Evolutionary conservation across 306 rosid species (phyloP), one percentile per base, ranked within the genome.

Genomic region (Vigna unguiculata): DNA sequence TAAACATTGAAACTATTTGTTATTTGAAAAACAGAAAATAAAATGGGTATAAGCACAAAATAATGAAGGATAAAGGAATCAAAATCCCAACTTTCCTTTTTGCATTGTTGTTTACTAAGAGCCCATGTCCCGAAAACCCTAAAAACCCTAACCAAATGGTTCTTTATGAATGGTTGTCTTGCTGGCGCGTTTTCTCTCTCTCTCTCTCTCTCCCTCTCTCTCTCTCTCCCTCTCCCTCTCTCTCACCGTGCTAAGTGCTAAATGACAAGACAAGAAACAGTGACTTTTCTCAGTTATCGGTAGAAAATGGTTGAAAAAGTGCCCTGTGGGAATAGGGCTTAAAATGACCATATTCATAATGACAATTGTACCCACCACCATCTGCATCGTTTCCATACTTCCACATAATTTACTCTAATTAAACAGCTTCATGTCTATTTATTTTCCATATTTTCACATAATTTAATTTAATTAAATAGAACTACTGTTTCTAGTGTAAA

Each of bases 261-360:
- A 54, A 79, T 85, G 97, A 90, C 94, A 89, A 87, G 87, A 88
- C 90, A 83, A 71, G 83, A 79, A 82, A 86, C 92, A 87, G 82
- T 46, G 81, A 71, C 88, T 79, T 85, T 90, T 85, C 90, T 87
- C 91, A 69, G 86, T 83, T 88, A 63, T 82, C 87, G 82, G 85
- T 80, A 61, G 78, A 86, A 84, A 84, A 69, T 80, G 82, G 82
- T 84, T 78, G 75, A 74, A 64, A 72, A 62, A 53, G 59, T 13
- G 6, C 32, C 78, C 75, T 77, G 74, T 45, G 85, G 83, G 78
- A 76, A 68, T 75, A 61, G 66, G 55, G 69, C 45, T 65, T 36
- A 57, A 54, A 45, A 49, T 69, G 60, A 5, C 17, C 38, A 53
- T 51, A 13, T 58, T 17, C 8, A 30, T 36, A 38, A 71, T 72